These are phyloP conservation scores for Rhinocladiella mackenziei DNA, from an alignment of 2,329 filamentous ascomycete species.

Conservation along the genomic window DNA sequence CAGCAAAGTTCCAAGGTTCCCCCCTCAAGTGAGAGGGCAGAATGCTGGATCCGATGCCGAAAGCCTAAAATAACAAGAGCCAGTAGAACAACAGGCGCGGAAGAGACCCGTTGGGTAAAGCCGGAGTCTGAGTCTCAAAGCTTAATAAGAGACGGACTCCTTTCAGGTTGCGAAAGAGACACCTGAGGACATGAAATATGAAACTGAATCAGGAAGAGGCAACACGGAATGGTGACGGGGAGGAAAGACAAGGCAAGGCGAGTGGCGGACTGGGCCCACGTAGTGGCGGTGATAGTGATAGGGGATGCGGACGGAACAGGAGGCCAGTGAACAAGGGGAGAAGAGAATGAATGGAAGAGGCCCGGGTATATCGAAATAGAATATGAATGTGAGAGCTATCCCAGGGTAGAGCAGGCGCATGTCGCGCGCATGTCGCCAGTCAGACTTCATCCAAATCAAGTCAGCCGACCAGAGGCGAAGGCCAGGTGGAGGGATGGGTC, in stretches of 20 bases:
- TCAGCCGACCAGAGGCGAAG: neutral
- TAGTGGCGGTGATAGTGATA: neutral
- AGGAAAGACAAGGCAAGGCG: neutral
- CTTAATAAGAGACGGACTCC: constrained; percentile 12
- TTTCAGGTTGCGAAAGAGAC: neutral
- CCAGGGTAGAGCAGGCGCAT: too few relatives aligned
- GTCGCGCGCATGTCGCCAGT: too few relatives aligned
- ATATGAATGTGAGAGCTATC: too few relatives aligned
- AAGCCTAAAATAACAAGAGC: constrained; percentile 19
- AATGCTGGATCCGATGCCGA: constrained; percentile 10
- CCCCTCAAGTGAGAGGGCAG: too few relatives aligned
- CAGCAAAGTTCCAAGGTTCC: too few relatives aligned
- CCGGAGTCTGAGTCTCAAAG: constrained; percentile 9
- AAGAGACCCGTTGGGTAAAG: constrained; percentile 18
- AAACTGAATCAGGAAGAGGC: neutral
- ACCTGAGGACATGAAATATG: neutral
- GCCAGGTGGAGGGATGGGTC: neutral
- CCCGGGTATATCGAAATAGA: too few relatives aligned
- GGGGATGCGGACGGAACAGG: neutral
- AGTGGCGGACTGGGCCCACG: neutral
- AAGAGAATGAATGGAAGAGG: too few relatives aligned
- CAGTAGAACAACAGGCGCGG: constrained; percentile 15
- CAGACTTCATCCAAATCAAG: too few relatives aligned
- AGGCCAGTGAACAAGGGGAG: too few relatives aligned
- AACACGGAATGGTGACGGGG: neutral